These are phyloP conservation scores for Rosa multiflora DNA, from an alignment of 306 rosid species.

Conservation along the genomic window DNA sequence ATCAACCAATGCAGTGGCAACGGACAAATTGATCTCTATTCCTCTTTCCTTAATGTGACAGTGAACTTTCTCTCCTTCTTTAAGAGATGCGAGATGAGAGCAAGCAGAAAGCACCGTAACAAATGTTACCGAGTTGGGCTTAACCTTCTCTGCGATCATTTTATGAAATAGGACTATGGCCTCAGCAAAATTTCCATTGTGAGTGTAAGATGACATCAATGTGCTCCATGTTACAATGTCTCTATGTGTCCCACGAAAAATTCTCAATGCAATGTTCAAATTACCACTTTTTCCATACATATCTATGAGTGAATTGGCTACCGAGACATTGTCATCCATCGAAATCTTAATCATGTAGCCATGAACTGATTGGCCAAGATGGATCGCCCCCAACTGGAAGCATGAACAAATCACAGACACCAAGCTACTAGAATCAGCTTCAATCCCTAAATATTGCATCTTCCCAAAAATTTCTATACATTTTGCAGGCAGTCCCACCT, in stretches of 20 bases:
- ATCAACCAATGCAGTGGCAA: conserved; percentile 70
- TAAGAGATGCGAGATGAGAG: conserved; percentile 62
- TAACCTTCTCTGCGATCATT: conserved; percentile 47
- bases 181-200: conserved; percentile 39
- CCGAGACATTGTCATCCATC: conserved; percentile 35
- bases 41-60: conserved; percentile 42
- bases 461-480: conserved; percentile 55
- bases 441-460: conserved; percentile 48
- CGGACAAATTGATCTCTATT: conserved; percentile 47
- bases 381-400: conserved; percentile 39
- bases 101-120: conserved; percentile 63
- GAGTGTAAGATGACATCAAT: conserved; percentile 59
- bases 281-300: conserved; percentile 74
- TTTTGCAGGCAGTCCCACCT: conserved; percentile 36
- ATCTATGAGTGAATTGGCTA: conserved; percentile 61
- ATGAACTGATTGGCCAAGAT: conserved; percentile 63
- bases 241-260: conserved; percentile 40
- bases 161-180: conserved; percentile 49
- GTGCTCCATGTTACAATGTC: conserved; percentile 68
- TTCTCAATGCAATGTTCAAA: conserved; percentile 41
- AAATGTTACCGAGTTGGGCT: conserved; percentile 58
- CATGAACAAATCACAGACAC: conserved; percentile 62
- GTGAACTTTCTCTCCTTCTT: conserved; percentile 55
- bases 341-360: conserved; percentile 47
- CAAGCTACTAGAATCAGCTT: conserved; percentile 43